A percentile compares a stretch with the other conserved stretches of the same genome.
Evolutionary conservation across 176 grass and related monocot genomes (phyloP).

Genomic region (Canna indica): DNA sequence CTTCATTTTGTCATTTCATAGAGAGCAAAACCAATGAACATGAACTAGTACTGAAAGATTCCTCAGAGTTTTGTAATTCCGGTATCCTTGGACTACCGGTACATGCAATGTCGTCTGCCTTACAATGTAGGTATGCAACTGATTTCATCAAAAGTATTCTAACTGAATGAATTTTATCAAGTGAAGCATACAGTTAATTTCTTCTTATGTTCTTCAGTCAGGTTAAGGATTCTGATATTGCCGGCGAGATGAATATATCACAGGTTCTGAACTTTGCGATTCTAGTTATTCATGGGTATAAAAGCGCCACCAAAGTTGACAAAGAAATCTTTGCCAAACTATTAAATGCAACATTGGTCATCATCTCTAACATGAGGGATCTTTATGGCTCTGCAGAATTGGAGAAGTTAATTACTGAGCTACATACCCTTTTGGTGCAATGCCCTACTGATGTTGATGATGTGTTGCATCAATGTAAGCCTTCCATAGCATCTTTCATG

Average conservation of each 20-base stretch:
- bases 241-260: constrained; percentile 41
- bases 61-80: constrained; percentile 23
- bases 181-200: not conserved
- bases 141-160: not conserved
- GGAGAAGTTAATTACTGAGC: constrained; percentile 46
- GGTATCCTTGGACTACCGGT: constrained; percentile 50
- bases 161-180: not conserved
- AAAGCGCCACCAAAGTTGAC: constrained; percentile 28
- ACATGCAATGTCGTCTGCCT: constrained; percentile 67
- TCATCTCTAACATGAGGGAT: constrained; percentile 57
- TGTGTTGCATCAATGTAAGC: constrained; percentile 51
- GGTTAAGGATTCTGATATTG: constrained; percentile 35
- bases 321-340: constrained; percentile 43
- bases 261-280: constrained; percentile 46
- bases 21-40: constrained; percentile 34
- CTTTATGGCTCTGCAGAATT: constrained; percentile 50
- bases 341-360: constrained; percentile 53
- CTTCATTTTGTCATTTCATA: constrained; percentile 49
- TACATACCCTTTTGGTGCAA: constrained; percentile 40
- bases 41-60: constrained; percentile 26
- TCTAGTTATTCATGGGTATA: constrained; percentile 55
- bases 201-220: constrained; percentile 30
- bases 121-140: constrained; percentile 53
- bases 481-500: constrained; percentile 67
- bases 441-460: constrained; percentile 30